Base-by-base conservation (phyloP, 2,329 filamentous ascomycete genomes). In the Sporothrix phasma region DNA sequence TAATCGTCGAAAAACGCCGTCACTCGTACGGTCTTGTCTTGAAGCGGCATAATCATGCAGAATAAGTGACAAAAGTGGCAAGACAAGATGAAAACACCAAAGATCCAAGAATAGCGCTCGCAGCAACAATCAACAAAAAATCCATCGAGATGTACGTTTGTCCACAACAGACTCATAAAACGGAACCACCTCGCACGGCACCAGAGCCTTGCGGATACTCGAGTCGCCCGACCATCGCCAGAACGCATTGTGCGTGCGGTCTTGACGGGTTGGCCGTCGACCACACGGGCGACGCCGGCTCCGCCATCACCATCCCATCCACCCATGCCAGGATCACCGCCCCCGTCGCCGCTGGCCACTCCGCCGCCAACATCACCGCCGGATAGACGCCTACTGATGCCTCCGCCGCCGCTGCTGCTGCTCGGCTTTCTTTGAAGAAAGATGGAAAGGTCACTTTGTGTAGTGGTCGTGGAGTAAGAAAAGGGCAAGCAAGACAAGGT, bases 191-290 rank as follows among this genome's bases (percentile, higher is more conserved):
- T 68, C 65, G 10, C 66, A 64, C 6, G 66, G 61, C 34, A 68
- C 62, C 15, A 69, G 34, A 0, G 31, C 61, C 41, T 63, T 67
- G 29, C 61, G 59, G 17, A 34, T n/a, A 0, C n/a, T 19, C 29
- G 64, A 43, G 43, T 66, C 61, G 17, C 61, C 60, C 64, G 60
- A 13, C 67, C 67, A 39, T 68, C 66, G 11, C 66, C 67, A 19
- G 68, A 29, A 11, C 63, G 65, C 31, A 64, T 56, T n/a, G 68
- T 26, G 1, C 65, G 34, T 5, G 11, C 53, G 19, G 17, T 5
- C 31, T 31, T 19, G 3, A 19, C 46, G 15, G 60, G 45, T 4
- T 41, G 29, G 34, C 46, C 60, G 22, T 62, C 46, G 34, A 62
- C 45, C 8, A 62, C 31, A 3, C 41, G n/a, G 34, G 34, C 31